Evolutionary conservation across 164 flowering plant species (phyloP).

Genomic region (Litsea cubeba): DNA sequence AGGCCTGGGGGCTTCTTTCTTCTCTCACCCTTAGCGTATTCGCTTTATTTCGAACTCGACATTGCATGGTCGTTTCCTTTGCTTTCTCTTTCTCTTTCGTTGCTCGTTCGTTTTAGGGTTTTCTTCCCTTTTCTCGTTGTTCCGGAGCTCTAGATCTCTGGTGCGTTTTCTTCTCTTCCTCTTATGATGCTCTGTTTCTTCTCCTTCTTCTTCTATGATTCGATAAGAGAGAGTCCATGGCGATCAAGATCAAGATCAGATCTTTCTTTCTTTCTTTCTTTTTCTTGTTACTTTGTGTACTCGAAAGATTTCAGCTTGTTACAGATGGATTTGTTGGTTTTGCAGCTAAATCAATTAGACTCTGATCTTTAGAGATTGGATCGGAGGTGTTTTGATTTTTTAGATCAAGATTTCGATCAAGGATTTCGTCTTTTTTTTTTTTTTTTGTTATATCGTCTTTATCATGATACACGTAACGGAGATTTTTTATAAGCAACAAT

Average conservation of each 20-base stretch:
- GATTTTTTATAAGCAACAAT: too few species aligned
- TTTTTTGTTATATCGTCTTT: too few species aligned
- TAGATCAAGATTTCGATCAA: too few species aligned
- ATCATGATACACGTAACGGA: too few species aligned
- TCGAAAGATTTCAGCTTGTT: not conserved
- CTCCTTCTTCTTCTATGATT: too few species aligned
- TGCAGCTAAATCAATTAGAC: too few species aligned
- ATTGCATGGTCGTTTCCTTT: conserved; percentile 22
- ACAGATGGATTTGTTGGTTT: not conserved
- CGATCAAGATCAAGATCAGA: too few species aligned
- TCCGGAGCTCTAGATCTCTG: conserved; percentile 4
- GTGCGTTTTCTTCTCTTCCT: conserved; percentile 5
- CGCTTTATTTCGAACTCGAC: not conserved
- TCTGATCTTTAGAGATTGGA: not conserved
- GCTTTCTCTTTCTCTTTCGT: conserved; percentile 13
- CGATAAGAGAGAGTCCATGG: too few species aligned
- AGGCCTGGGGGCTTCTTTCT: not conserved
- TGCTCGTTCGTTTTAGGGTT: conserved; percentile 6
- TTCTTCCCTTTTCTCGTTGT: not conserved
- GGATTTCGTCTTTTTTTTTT: too few species aligned
- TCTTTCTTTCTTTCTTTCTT: too few species aligned
- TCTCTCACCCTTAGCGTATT: not conserved
- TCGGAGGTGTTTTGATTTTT: too few species aligned
- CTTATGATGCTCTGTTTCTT: not conserved
- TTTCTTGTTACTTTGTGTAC: too few species aligned